Percentiles rank a stretch among this genome's conserved stretches.
These are phyloP conservation scores for Lonicera japonica DNA, from an alignment of 129 eudicot genomes.

Conservation along the genomic window DNA sequence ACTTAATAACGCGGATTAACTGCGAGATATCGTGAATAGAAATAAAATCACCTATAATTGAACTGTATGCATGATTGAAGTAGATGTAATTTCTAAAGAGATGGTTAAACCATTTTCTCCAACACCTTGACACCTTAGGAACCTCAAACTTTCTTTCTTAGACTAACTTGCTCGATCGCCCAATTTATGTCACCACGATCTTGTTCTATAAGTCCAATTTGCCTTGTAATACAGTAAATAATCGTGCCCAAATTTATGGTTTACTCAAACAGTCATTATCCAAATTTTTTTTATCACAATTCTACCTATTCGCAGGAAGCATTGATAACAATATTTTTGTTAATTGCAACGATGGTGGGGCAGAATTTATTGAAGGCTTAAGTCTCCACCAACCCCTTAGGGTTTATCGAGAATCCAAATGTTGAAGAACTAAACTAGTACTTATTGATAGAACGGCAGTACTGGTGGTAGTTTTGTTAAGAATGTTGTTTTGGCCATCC, in stretches of 20 bases:
- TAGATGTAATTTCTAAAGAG: conserved; percentile 14
- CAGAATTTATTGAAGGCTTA: conserved; percentile 14
- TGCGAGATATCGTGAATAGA: too few species aligned
- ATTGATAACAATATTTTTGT: background rate
- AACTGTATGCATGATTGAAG: background rate
- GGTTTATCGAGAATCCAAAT: conserved; percentile 9
- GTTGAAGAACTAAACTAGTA: background rate
- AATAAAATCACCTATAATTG: too few species aligned
- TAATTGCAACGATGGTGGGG: conserved; percentile 31
- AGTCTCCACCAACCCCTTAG: background rate
- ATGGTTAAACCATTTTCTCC: conserved; percentile 19
- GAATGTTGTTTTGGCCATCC: background rate
- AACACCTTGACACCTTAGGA: conserved; percentile 24
- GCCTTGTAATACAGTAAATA: background rate
- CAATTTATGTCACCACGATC: conserved; percentile 14
- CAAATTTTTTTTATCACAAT: conserved; percentile 11
- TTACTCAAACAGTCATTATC: conserved; percentile 16
- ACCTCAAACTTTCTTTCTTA: conserved; percentile 7
- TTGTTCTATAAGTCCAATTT: conserved; percentile 14
- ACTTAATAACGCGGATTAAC: too few species aligned
- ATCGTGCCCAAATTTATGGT: background rate
- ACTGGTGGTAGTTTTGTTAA: too few species aligned
- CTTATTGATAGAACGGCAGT: background rate
- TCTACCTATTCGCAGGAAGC: conserved; percentile 27
- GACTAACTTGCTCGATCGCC: conserved; percentile 22